Evolutionary conservation across 495 filamentous ascomycete genomes (phyloP).

Genomic region (Ascodesmis nigricans): DNA sequence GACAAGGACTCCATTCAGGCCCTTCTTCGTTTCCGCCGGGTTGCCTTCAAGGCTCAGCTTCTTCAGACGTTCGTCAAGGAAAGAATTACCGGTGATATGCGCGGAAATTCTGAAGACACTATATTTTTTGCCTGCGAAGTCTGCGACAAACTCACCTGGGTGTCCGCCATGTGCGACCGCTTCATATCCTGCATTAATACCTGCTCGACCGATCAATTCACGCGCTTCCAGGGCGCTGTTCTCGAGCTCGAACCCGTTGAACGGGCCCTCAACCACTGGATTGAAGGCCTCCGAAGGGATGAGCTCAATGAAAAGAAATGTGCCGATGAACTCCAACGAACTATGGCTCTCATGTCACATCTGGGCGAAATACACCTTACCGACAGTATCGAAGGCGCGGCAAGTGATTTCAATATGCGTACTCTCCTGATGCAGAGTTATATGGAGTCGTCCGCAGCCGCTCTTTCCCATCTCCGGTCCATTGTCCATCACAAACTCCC

Average conservation of each 20-base stretch:
- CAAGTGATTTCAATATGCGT: slow-evolving; percentile 55
- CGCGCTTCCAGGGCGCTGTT: slow-evolving; percentile 46
- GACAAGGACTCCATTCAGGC: slow-evolving; percentile 69
- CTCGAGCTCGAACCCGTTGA: slow-evolving; percentile 90
- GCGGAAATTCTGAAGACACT: slow-evolving; percentile 42
- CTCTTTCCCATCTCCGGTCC: slow-evolving; percentile 37
- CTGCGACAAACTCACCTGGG: slow-evolving; percentile 67
- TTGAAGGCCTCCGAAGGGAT: slow-evolving; percentile 60
- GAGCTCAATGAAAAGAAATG: slow-evolving; percentile 72
- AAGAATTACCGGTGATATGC: slow-evolving; percentile 34
- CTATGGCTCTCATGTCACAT: slow-evolving; percentile 67
- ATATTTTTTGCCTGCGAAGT: slow-evolving; percentile 55
- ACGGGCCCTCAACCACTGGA: slow-evolving; percentile 67
- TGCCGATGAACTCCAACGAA: slow-evolving; percentile 53
- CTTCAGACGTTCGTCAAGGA: slow-evolving; percentile 64
- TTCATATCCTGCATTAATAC: slow-evolving; percentile 57
- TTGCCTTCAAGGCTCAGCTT: slow-evolving; percentile 70
- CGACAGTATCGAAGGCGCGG: slow-evolving; percentile 48
- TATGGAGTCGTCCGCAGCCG: slow-evolving; percentile 52
- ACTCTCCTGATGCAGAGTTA: slow-evolving; percentile 54
- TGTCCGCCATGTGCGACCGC: slow-evolving; percentile 57
- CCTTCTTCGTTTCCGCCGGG: slow-evolving; percentile 63
- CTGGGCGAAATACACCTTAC: slow-evolving; percentile 61
- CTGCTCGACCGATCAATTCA: slow-evolving; percentile 58
- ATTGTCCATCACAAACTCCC: slow-evolving; percentile 44